Evolutionary conservation across 2,329 filamentous ascomycete species (phyloP).

Genomic region (Talaromyces sp.): DNA sequence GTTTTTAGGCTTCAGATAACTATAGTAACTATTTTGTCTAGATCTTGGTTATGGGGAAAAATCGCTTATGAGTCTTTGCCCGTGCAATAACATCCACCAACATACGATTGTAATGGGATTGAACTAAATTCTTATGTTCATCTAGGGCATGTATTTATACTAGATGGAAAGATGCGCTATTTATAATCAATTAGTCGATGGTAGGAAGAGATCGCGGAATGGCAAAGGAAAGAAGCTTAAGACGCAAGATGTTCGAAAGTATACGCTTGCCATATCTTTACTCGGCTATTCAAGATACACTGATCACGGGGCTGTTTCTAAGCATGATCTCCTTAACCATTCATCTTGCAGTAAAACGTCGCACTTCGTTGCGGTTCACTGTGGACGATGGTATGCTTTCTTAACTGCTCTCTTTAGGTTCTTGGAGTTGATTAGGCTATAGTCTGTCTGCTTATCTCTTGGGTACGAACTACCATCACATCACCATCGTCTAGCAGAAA

Average conservation of each 20-base stretch:
- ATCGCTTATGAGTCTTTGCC: not conserved
- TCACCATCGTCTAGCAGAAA: not conserved
- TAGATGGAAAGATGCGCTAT: not conserved
- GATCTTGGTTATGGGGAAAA: not conserved
- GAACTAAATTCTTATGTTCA: not conserved
- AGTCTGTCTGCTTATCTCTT: not conserved
- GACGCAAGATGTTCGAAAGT: not conserved
- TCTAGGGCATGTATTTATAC: not conserved
- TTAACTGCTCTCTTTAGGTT: not conserved
- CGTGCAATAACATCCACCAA: not conserved
- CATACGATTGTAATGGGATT: not conserved
- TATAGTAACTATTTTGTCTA: not conserved
- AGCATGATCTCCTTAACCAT: not conserved
- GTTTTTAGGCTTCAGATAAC: not conserved
- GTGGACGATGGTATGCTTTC: not conserved
- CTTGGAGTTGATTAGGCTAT: not conserved
- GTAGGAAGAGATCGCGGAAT: not conserved
- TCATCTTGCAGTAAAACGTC: not conserved
- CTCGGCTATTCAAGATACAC: not conserved
- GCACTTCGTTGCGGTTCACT: not conserved
- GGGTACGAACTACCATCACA: not conserved
- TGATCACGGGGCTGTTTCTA: not conserved
- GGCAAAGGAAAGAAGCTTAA: not conserved
- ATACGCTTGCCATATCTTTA: not conserved
- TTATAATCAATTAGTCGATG: not conserved